phyloP scores from a whole-genome alignment of 192 early-diverging fungal genomes.

The Jimgerdemannia lactiflua region DNA sequence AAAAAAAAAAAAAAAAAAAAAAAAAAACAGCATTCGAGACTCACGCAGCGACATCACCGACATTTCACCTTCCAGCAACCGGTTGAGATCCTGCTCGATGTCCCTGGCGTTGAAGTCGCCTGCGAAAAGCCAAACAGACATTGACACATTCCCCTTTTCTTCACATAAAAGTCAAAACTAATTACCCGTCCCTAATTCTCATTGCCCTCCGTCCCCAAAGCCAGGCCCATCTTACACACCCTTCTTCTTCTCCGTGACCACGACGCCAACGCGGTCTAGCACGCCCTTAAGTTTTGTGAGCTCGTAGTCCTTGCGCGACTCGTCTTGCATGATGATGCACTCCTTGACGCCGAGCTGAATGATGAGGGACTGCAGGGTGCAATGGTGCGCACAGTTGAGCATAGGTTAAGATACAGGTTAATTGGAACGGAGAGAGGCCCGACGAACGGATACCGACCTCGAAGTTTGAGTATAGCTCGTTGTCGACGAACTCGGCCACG shows the following conservation, averaged over 20 bases:
- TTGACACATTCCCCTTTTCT: too few relatives aligned
- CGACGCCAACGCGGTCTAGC: conserved; percentile 74
- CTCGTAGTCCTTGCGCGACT: conserved; percentile 63
- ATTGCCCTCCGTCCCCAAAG: background rate
- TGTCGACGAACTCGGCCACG: conserved; percentile 90
- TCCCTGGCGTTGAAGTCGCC: conserved; percentile 71
- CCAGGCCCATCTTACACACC: conserved; percentile 20
- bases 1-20: too few relatives aligned
- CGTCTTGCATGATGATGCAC: conserved; percentile 65
- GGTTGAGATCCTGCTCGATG: conserved; percentile 84
- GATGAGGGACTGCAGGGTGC: conserved; percentile 59
- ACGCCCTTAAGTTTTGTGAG: conserved; percentile 64
- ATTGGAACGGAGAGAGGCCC: background rate
- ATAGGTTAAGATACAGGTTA: background rate
- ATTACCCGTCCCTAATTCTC: background rate
- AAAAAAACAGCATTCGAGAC: conserved; percentile 19
- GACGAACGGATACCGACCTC: conserved; percentile 53
- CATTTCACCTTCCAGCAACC: conserved; percentile 68
- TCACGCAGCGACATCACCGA: conserved; percentile 62
- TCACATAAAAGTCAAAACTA: too few relatives aligned
- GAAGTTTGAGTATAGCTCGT: conserved; percentile 89
- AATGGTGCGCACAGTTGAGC: background rate
- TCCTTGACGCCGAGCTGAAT: conserved; percentile 96
- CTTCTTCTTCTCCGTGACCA: conserved; percentile 66
- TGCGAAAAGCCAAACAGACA: conserved; percentile 9